phyloP scores from a whole-genome alignment of 179 eudicot genomes.

The Drosera spatulata region DNA sequence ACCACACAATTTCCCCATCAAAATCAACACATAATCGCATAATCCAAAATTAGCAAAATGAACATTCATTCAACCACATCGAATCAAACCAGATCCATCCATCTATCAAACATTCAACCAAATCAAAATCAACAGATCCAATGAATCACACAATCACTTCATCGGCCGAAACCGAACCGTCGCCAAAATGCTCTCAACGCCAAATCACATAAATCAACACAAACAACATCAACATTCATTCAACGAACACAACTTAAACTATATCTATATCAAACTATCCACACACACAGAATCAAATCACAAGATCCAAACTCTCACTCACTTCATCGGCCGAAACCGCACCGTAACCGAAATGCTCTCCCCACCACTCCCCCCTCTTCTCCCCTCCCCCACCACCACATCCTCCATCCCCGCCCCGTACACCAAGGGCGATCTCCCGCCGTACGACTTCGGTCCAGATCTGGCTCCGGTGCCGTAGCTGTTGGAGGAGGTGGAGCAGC shows the following conservation, averaged over 20 bases:
- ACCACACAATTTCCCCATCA: constrained; percentile 1
- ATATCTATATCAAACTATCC: no score
- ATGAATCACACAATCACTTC: no score
- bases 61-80: constrained; percentile 1
- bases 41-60: neutral
- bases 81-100: neutral
- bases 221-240: no score
- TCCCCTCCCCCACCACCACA: constrained; percentile 23
- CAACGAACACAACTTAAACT: no score
- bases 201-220: no score
- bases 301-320: neutral
- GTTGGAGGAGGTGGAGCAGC: constrained; percentile 30
- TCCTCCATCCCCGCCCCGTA: constrained; percentile 45
- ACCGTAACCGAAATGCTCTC: constrained; percentile 84
- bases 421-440: constrained; percentile 30
- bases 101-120: no score
- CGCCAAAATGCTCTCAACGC: no score
- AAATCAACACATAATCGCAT: neutral
- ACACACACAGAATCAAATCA: neutral
- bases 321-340: constrained; percentile 92
- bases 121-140: no score
- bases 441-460: constrained; percentile 22
- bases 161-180: no score
- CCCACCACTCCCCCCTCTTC: no score
- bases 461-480: constrained; percentile 44